Conservation (phyloP, 768 basidiomycete genomes). For the Mycena latifolia region DNA sequence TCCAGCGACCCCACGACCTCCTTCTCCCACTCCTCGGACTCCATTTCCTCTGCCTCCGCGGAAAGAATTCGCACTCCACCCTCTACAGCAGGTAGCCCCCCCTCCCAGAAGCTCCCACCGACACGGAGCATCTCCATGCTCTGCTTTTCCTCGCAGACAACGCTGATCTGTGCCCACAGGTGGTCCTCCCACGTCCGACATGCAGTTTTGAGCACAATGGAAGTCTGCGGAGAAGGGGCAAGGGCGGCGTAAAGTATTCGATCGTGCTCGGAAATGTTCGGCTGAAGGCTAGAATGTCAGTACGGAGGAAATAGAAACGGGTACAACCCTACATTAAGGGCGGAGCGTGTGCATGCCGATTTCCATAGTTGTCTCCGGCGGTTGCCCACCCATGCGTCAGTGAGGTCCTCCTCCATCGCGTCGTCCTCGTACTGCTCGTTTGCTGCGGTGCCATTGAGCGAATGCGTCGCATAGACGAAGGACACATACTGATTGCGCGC, state of each 20-base stretch:
- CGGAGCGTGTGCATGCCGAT: slow-evolving; percentile 82
- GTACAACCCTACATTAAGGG: slow-evolving; percentile 71
- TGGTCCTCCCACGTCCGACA: slow-evolving; percentile 96
- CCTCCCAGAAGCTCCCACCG: slow-evolving; percentile 88
- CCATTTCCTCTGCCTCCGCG: slow-evolving; percentile 44
- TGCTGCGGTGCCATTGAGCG: slow-evolving; percentile 38
- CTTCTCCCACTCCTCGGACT: slow-evolving; percentile 70
- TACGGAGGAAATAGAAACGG: neutral
- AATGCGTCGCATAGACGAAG: neutral
- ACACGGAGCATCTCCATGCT: slow-evolving; percentile 75
- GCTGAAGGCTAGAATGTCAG: slow-evolving; percentile 45
- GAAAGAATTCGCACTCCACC: slow-evolving; percentile 47
- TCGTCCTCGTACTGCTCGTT: slow-evolving; percentile 61
- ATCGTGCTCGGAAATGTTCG: slow-evolving; percentile 75
- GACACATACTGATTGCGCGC: slow-evolving; percentile 69
- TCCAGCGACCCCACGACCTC: slow-evolving; percentile 73
- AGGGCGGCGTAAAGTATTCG: slow-evolving; percentile 92
- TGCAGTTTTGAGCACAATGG: slow-evolving; percentile 73
- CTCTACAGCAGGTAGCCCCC: slow-evolving; percentile 61
- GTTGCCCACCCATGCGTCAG: slow-evolving; percentile 80
- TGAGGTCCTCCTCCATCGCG: slow-evolving; percentile 58
- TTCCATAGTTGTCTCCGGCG: slow-evolving; percentile 88
- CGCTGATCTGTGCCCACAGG: slow-evolving; percentile 90
- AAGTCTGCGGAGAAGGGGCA: slow-evolving; percentile 77
- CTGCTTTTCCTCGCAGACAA: slow-evolving; percentile 86